Percentiles rank a stretch among this genome's conserved stretches.
Conservation (phyloP, 805 yeast species). For the Sungouiozyma intestinalis region DNA sequence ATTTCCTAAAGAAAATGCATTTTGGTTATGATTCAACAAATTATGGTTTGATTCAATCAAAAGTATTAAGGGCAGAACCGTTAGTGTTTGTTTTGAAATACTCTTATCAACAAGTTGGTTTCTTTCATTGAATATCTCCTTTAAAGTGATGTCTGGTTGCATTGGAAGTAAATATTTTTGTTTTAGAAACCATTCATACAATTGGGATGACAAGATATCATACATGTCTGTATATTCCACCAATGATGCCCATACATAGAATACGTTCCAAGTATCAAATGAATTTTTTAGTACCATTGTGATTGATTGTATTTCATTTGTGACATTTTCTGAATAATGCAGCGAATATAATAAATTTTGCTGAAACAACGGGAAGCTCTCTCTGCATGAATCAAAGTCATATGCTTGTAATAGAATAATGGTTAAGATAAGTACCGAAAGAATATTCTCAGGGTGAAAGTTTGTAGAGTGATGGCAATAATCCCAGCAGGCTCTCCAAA, state of each 20-base stretch:
- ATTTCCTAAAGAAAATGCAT: constrained; percentile 4
- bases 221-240: constrained; percentile 4
- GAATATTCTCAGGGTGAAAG: not conserved
- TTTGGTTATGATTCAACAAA: constrained; percentile 1
- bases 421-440: not conserved
- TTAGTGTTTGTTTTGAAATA: not conserved
- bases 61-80: constrained; percentile 1
- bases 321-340: not conserved
- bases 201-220: constrained; percentile 3
- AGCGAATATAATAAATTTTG: constrained; percentile 2
- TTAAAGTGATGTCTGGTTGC: constrained; percentile 2
- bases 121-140: constrained; percentile 4
- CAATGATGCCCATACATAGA: constrained; percentile 7
- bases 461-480: not conserved
- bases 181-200: constrained; percentile 6
- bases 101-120: constrained; percentile 3
- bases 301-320: not conserved
- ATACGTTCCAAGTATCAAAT: constrained; percentile 7
- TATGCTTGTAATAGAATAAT: not conserved
- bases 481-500: constrained; percentile 1
- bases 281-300: not conserved
- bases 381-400: not conserved
- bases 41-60: constrained; percentile 2
- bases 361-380: constrained; percentile 2
- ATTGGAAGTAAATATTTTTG: constrained; percentile 2